Base-by-base conservation (phyloP, 2,329 filamentous ascomycete species). In the Curvularia hawaiiensis region DNA sequence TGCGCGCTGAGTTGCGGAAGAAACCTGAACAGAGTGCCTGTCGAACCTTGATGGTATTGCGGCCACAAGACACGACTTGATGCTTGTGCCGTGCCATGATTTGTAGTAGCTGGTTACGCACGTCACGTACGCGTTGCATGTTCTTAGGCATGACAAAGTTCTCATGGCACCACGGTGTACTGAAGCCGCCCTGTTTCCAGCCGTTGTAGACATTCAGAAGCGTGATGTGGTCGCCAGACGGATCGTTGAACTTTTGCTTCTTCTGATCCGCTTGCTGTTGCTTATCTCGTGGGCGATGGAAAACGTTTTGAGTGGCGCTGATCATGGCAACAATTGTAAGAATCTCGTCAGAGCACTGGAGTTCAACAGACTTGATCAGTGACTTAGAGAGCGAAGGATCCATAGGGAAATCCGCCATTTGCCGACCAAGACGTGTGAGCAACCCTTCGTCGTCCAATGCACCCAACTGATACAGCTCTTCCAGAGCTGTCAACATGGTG, bases 381-480 rank as follows among this genome's bases (percentile, higher is more conserved):
- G 92, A 88, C 76, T 98, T 99, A 52, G 93, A 91, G 0, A 98
- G 83, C 0, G 91, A 88, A 0, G 95, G 95, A 56, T 98, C 93
- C 92, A 98, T 98, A 0, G 95, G 95, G 75, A 98, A 98, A 72
- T 99, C 94, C 11, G 95, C 93, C 94, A 99, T 98, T 75, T 97
- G 96, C 45, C 95, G 87, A 8, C 95, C 95, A 1, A 97, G 84
- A 7, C 95, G 88, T 0, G 95, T 99, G 2, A 99, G 81, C 0
- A 99, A 83, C 14, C 95, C 95, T 83, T 99, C 95, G 68, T 99
- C 94, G 63, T 99, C 95, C 0, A 99, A 83, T 0, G 94, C 94
- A 3, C 90, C 92, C 11, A 99, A 81, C 0, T 92, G 92, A 71
- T 99, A 99, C 0, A 99, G 83, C 73, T 98, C 95, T 78, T 99